Conservation (phyloP, 2,329 filamentous ascomycete genomes). For the Aureobasidium melanogenum region DNA sequence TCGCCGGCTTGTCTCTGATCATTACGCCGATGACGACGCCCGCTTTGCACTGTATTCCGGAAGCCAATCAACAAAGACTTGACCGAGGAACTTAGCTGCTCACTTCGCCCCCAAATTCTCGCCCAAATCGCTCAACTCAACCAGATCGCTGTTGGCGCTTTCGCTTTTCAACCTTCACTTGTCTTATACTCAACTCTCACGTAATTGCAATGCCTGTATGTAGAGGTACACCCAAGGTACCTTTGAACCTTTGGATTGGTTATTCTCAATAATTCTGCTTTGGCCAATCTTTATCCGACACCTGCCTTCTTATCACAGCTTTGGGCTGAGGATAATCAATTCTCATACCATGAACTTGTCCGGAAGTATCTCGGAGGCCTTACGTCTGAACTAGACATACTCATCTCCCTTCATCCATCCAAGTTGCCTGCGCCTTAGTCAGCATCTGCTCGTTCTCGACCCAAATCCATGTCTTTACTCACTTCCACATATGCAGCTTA, state of each 20-base stretch:
- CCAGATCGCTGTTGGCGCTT: not conserved
- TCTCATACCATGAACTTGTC: not conserved
- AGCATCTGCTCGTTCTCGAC: not conserved
- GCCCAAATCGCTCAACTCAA: not conserved
- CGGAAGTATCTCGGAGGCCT: not conserved
- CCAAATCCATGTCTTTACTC: not conserved
- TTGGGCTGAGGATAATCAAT: not conserved
- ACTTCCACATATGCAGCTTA: conserved; percentile 14
- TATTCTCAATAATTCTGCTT: not conserved
- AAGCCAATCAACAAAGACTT: not conserved
- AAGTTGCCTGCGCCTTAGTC: conserved; percentile 3
- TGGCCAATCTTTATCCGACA: not conserved
- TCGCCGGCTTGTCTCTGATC: not conserved
- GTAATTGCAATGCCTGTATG: not conserved
- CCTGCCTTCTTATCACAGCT: not conserved
- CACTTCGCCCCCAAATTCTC: not conserved
- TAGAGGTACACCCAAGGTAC: not conserved
- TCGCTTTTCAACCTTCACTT: conserved; percentile 3
- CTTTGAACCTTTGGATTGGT: not conserved
- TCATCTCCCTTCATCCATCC: conserved; percentile 14
- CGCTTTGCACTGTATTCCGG: not conserved
- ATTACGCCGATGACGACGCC: not conserved
- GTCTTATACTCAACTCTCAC: not conserved
- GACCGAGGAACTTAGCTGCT: not conserved
- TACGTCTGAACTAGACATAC: not conserved